Base-by-base conservation (phyloP, 2,329 filamentous ascomycete genomes). In the Arthroderma sp. region DNA sequence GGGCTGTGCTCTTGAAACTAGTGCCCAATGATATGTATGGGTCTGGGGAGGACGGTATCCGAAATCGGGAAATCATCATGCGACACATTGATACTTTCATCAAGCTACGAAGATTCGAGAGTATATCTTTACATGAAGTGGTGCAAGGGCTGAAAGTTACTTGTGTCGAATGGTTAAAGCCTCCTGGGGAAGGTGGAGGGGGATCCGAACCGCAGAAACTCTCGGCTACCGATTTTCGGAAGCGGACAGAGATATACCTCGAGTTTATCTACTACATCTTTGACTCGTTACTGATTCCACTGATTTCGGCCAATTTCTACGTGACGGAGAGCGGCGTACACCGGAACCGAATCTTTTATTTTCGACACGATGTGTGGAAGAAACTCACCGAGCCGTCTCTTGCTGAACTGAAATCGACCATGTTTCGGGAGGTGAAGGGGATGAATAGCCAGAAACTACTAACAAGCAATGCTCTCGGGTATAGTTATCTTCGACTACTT, bases 181-280 rank as follows among this genome's bases (percentile, higher is more conserved):
- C 77, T 31, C 73, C 74, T 1, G 29, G 62, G 62, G 8, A 58
- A 71, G 38, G 34, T 6, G 9, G 41, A 50, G 15, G 28, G 37
- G n/a, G 45, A 10, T 88, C 81, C 44, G 15, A 22, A 22, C 15
- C 15, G 15, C 36, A 9, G 4, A 36, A 28, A 36, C 68, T 83
- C 41, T 83, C 83, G 48, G 69, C 72, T 47, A 80, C 81, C 0
- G 89, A 96, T 57, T 69, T 75, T 29, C 65, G 67, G 5, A 96
- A 95, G 61, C 80, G 88, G 7, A 69, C 67, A 28, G 84, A 95
- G 56, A 71, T 96, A 0, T 76, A 95, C 40, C 65, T 79, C 43
- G 91, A 98, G 60, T 80, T 96, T 47, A 56, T 96, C 5, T 96
- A 95, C 65, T 98, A 88, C 59, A 52, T 94, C 3, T 91, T 98